Evolutionary conservation across 2,329 filamentous ascomycete species (phyloP), one percentile per base, ranked within the genome.

Genomic region (Rutstroemia sp.): DNA sequence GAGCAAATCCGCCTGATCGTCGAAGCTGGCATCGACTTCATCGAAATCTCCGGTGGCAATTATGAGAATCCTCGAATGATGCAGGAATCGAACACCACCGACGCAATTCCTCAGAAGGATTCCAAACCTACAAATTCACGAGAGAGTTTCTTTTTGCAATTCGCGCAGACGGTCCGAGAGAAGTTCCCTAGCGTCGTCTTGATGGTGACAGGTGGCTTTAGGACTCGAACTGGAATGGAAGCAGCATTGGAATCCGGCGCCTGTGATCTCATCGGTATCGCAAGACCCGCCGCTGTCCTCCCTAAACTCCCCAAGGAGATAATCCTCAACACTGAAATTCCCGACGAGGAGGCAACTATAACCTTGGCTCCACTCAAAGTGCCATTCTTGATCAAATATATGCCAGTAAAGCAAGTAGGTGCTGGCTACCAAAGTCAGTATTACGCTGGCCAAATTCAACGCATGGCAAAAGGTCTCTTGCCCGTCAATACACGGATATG

Each of bases 71-170:
- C 80, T 0, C 63, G 34, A 0, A 60, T 63, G 67, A 57, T 67
- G 60, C 30, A 38, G 4, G 60, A 36, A 23, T 44, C 25, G 25
- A 54, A 14, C n/a, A n/a, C 51, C 2, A 8, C 30, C 0, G 8
- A 19, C 17, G 25, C 23, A 14, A 36, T 23, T 16, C 30, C 21
- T 5, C 14, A 57, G 54, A 57, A 64, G 65, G 64, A 72, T 63
- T 34, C 42, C 14, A 71, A 72, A 21, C 73, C 74, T 5, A 83
- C 81, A 1, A 70, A 71, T 12, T 75, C 76, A 0, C 76, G 84
- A 7, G 84, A 88, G 62, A 82, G 83, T 0, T 88, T 85, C 73
- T 88, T 89, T 70, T 72, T 87, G 1, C 79, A 86, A 47, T 88
- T 87, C 60, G 80, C 82, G 0, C 70, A 73, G n/a, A 71, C 73